Evolutionary conservation across 441 rosid species (phyloP).

Genomic region (Metrosideros polymorpha): DNA sequence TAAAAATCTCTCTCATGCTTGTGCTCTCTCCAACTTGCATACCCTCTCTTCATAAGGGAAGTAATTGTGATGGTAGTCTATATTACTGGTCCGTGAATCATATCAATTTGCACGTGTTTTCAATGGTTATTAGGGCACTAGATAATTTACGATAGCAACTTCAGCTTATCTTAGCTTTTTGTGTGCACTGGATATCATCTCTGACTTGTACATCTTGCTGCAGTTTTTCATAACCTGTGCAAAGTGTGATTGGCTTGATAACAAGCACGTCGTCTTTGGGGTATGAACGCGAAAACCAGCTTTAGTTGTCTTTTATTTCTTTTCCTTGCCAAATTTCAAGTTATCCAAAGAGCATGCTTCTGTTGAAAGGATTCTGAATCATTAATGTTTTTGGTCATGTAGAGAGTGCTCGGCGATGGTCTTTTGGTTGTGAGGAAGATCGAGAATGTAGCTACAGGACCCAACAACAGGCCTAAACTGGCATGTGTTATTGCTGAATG

Average conservation of each 20-base stretch:
- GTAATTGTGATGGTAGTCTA: not conserved
- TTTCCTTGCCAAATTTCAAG: not conserved
- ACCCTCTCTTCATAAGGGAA: not conserved
- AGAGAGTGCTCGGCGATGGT: conserved; percentile 96
- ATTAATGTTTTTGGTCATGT: not conserved
- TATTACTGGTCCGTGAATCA: not conserved
- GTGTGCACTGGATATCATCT: not conserved
- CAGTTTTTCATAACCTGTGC: conserved; percentile 95
- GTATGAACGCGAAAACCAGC: conserved; percentile 25
- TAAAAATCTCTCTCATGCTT: not conserved
- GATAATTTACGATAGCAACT: not conserved
- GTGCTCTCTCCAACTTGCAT: not conserved
- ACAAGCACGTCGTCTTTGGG: conserved; percentile 95
- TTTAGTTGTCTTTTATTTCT: not conserved
- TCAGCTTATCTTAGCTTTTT: not conserved
- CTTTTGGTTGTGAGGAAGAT: conserved; percentile 79
- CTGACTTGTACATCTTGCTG: conserved; percentile 7
- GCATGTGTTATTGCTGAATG: conserved; percentile 76
- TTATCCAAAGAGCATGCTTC: not conserved
- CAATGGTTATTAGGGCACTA: not conserved
- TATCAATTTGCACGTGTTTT: not conserved
- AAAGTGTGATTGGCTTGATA: conserved; percentile 98
- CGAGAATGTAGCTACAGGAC: conserved; percentile 90
- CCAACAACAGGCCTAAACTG: conserved; percentile 82
- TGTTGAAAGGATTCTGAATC: not conserved